Conservation (phyloP, 2,329 filamentous ascomycete species). For the Truncatella angustata region DNA sequence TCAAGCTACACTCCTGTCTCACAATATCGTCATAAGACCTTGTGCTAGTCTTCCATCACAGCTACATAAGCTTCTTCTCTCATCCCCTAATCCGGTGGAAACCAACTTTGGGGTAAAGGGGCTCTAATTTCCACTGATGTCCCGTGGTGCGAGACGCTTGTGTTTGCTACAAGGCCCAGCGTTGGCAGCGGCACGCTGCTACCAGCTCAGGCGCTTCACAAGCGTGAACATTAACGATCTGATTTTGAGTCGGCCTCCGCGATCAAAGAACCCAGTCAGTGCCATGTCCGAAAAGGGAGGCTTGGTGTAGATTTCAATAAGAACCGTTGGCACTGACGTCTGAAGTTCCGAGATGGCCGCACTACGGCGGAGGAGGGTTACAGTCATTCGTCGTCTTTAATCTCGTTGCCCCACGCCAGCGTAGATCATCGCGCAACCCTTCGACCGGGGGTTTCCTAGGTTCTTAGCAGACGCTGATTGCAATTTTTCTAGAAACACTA, state of each 20-base stretch:
- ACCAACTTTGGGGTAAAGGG: neutral
- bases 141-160: neutral
- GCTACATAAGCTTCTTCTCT: neutral
- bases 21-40: conserved; percentile 5
- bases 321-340: neutral
- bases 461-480: conserved; percentile 2
- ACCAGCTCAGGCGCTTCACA: neutral
- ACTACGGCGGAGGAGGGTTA: neutral
- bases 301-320: neutral
- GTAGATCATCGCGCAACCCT: conserved; percentile 5
- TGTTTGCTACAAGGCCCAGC: neutral
- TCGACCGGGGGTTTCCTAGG: conserved; percentile 1
- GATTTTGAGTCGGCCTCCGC: neutral
- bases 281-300: neutral
- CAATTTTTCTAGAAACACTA: conserved; percentile 17
- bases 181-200: neutral
- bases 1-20: neutral
- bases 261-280: neutral
- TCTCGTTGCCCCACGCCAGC: conserved; percentile 10
- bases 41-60: no score
- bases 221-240: neutral
- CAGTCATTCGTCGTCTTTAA: conserved; percentile 9
- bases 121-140: conserved; percentile 6
- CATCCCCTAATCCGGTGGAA: neutral
- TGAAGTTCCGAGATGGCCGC: neutral